These are phyloP conservation scores for Lenwebbia sp. DNA, from an alignment of 345 rosid species.

Conservation along the genomic window DNA sequence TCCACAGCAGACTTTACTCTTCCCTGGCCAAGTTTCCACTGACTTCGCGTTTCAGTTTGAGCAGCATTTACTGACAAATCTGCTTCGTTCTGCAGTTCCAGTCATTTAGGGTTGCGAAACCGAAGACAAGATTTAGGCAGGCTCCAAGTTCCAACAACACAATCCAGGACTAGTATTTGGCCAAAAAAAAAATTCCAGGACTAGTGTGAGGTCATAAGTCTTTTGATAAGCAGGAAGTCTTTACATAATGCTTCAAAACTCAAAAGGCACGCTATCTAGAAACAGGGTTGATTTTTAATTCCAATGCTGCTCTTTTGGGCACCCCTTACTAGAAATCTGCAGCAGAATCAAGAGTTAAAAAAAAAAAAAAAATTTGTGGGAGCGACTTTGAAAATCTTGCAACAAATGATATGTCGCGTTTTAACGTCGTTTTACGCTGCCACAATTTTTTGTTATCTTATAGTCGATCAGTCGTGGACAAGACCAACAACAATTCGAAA, in stretches of 20 bases:
- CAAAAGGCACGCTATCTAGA: not conserved
- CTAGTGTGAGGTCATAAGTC: not conserved
- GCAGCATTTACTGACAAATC: not conserved
- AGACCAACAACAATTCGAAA: not conserved
- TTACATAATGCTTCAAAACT: not conserved
- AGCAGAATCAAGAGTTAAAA: not conserved
- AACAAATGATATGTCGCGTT: not conserved
- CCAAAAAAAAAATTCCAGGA: too few relatives aligned
- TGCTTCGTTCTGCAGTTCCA: not conserved
- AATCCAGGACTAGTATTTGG: not conserved
- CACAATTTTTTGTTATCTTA: not conserved
- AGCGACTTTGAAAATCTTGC: not conserved
- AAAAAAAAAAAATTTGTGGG: not conserved
- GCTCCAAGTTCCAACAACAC: not conserved
- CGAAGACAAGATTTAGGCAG: not conserved
- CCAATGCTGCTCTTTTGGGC: not conserved
- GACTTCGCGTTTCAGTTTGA: not conserved
- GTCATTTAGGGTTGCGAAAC: not conserved
- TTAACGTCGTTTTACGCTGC: not conserved
- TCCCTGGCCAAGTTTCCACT: not conserved
- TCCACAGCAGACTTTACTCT: not conserved
- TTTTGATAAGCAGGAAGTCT: not conserved
- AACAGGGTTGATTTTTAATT: not conserved
- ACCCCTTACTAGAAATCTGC: not conserved
- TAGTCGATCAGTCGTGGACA: not conserved